These are phyloP conservation scores for Mycena crocata DNA, from an alignment of 768 basidiomycete species.

Conservation along the genomic window DNA sequence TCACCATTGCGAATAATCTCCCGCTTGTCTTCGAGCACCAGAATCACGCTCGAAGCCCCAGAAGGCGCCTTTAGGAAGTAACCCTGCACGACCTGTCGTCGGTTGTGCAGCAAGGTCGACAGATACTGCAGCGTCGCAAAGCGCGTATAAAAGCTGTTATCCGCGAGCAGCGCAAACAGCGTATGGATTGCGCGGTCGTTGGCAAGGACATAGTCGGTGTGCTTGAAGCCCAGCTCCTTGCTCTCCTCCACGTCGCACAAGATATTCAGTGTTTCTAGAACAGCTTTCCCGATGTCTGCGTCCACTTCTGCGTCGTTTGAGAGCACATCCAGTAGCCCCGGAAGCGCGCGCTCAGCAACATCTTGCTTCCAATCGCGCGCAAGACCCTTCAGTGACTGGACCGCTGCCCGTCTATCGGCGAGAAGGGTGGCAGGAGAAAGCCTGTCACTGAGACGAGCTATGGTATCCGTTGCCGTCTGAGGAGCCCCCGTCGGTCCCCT, in stretches of 20 bases:
- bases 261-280: slow-evolving; percentile 87
- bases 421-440: slow-evolving; percentile 91
- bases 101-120: slow-evolving; percentile 81
- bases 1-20: slow-evolving; percentile 92
- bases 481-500: slow-evolving; percentile 86
- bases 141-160: slow-evolving; percentile 86
- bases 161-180: slow-evolving; percentile 80
- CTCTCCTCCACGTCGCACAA: slow-evolving; percentile 86
- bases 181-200: slow-evolving; percentile 79
- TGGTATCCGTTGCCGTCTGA: slow-evolving; percentile 87
- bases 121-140: slow-evolving; percentile 88
- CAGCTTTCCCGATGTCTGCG: slow-evolving; percentile 91
- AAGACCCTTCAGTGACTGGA: slow-evolving; percentile 94
- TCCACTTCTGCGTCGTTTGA: slow-evolving; percentile 92
- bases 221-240: slow-evolving; percentile 84
- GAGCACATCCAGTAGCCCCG: slow-evolving; percentile 83
- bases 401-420: slow-evolving; percentile 92
- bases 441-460: slow-evolving; percentile 87
- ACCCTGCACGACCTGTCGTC: slow-evolving; percentile 85
- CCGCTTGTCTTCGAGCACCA: slow-evolving; percentile 83
- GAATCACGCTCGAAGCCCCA: slow-evolving; percentile 79
- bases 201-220: slow-evolving; percentile 84
- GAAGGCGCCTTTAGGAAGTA: slow-evolving; percentile 90
- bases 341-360: slow-evolving; percentile 82
- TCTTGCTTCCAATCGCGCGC: slow-evolving; percentile 91